A percentile compares a stretch with the other conserved stretches of the same genome.
Conservation (phyloP, 1,284 basidiomycete species). For the Malassezia sympodialis region DNA sequence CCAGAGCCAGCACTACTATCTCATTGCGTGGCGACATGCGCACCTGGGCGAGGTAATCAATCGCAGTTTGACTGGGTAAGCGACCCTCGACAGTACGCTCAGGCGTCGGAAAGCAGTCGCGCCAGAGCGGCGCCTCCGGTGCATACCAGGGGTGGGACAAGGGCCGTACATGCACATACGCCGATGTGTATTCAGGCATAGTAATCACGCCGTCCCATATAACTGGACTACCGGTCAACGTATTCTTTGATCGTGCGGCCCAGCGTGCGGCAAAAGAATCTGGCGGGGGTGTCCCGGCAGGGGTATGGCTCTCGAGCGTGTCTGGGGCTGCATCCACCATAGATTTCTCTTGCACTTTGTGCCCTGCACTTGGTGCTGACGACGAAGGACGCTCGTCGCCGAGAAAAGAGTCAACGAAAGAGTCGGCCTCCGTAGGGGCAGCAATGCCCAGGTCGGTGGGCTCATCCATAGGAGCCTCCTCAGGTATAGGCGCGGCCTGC, state of each 20-base stretch:
- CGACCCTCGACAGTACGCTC: constrained; percentile 36
- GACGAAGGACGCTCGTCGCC: constrained; percentile 13
- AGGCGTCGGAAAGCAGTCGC: constrained; percentile 26
- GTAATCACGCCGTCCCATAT: constrained; percentile 45
- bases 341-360: background rate
- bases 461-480: background rate
- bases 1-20: constrained; percentile 30
- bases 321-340: background rate
- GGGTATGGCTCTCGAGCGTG: constrained; percentile 4
- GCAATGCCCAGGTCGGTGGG: constrained; percentile 1
- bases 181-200: constrained; percentile 40
- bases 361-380: background rate
- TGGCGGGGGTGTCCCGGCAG: constrained; percentile 20
- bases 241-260: constrained; percentile 11
- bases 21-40: constrained; percentile 32
- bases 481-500: background rate
- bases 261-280: constrained; percentile 12
- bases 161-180: constrained; percentile 36
- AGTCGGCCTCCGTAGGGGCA: constrained; percentile 19
- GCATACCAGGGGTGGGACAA: constrained; percentile 24
- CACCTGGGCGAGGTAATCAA: constrained; percentile 39
- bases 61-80: constrained; percentile 32
- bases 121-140: constrained; percentile 17
- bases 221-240: constrained; percentile 17
- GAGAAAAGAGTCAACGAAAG: constrained; percentile 39